Conservation (phyloP, 345 rosid genomes). For the Rhodamnia rubescens region DNA sequence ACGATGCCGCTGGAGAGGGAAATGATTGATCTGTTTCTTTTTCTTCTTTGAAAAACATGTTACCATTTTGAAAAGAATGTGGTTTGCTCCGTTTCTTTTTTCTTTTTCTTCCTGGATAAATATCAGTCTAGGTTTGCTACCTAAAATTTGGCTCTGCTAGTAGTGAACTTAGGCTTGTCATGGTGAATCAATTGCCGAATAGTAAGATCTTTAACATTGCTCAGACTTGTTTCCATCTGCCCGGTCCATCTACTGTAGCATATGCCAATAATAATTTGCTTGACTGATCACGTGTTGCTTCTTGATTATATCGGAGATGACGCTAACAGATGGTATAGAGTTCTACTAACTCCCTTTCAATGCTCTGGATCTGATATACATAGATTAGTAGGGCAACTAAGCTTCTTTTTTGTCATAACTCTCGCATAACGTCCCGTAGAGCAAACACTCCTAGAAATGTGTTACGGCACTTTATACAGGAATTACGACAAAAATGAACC, state of each 20-base stretch:
- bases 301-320: background rate
- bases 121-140: background rate
- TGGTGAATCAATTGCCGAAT: background rate
- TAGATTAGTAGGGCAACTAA: background rate
- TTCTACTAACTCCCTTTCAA: no score
- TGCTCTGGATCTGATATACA: background rate
- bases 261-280: background rate
- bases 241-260: background rate
- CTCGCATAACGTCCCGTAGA: background rate
- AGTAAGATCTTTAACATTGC: background rate
- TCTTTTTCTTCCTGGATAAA: background rate
- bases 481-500: background rate
- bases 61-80: background rate
- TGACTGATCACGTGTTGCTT: background rate
- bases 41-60: constrained; percentile 14
- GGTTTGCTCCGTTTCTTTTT: background rate
- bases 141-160: background rate
- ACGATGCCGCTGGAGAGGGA: background rate
- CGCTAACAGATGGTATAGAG: no score
- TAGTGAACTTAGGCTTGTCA: background rate
- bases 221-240: background rate
- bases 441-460: no score
- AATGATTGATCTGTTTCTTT: constrained; percentile 12
- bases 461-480: no score
- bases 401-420: background rate